phyloP scores from a whole-genome alignment of 2,329 filamentous ascomycete genomes.

The Atkinsonella texensis region DNA sequence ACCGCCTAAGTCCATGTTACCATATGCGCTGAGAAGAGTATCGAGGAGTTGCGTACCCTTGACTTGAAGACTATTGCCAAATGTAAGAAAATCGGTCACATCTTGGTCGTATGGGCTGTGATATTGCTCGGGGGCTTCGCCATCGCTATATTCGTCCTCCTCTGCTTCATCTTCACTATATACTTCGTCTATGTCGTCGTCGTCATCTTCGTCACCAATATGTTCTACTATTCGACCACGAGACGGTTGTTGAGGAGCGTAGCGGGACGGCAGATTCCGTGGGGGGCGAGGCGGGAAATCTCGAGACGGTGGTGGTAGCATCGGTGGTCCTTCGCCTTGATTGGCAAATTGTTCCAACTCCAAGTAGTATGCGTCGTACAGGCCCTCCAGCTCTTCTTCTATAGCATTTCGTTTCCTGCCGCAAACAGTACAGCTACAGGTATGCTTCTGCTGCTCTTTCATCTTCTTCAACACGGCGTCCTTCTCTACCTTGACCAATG shows the following conservation, averaged over 20 bases:
- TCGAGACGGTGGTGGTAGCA: constrained; percentile 35
- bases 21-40: constrained; percentile 31
- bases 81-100: constrained; percentile 85
- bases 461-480: constrained; percentile 97
- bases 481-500: constrained; percentile 94
- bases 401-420: constrained; percentile 93
- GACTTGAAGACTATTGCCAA: constrained; percentile 93
- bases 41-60: constrained; percentile 52
- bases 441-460: constrained; percentile 99
- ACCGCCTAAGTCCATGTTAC: constrained; percentile 58
- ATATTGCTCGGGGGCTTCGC: constrained; percentile 56
- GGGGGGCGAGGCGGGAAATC: constrained; percentile 49
- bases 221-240: constrained; percentile 63
- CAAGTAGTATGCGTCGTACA: constrained; percentile 98
- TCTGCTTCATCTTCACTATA: constrained; percentile 41
- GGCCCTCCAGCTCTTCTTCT: constrained; percentile 91
- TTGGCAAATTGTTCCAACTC: constrained; percentile 97
- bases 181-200: constrained; percentile 40
- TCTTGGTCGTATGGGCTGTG: constrained; percentile 51
- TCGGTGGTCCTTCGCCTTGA: constrained; percentile 55
- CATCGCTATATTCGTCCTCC: constrained; percentile 52
- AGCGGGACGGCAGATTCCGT: constrained; percentile 44
- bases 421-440: constrained; percentile 95
- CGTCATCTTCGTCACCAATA: constrained; percentile 42
- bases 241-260: constrained; percentile 56